phyloP scores from a whole-genome alignment of 1,284 basidiomycete genomes.

The Naganishia sp. region DNA sequence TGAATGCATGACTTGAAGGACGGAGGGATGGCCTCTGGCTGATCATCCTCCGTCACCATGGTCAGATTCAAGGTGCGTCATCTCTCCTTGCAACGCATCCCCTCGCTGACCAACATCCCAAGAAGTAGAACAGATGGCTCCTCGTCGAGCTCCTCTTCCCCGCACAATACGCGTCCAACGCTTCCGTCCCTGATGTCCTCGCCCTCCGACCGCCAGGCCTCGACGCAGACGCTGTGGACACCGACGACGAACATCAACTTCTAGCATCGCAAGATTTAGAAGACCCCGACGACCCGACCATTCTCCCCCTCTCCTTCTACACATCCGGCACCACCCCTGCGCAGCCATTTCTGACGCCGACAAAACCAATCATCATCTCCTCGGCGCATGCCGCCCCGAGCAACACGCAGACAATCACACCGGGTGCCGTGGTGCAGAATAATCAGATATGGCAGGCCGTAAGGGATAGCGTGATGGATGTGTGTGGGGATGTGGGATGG shows the following conservation, averaged over 20 bases:
- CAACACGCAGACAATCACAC: slow-evolving; percentile 26
- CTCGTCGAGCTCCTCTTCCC: slow-evolving; percentile 67
- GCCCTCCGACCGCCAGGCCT: background rate
- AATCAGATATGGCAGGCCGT: slow-evolving; percentile 66
- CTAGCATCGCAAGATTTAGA: slow-evolving; percentile 9
- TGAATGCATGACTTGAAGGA: background rate
- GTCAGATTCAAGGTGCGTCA: slow-evolving; percentile 63
- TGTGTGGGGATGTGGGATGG: slow-evolving; percentile 79
- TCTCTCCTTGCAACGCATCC: background rate
- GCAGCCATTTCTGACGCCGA: slow-evolving; percentile 19
- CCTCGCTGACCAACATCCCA: slow-evolving; percentile 17
- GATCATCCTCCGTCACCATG: slow-evolving; percentile 56
- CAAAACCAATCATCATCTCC: slow-evolving; percentile 28
- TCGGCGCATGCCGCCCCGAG: background rate
- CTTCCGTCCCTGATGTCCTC: background rate
- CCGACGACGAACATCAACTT: background rate
- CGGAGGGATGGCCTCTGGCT: too few relatives aligned
- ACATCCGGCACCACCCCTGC: slow-evolving; percentile 3
- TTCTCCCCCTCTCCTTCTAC: slow-evolving; percentile 28
- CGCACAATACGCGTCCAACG: slow-evolving; percentile 32
- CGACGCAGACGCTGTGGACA: slow-evolving; percentile 7
- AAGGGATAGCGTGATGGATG: slow-evolving; percentile 66
- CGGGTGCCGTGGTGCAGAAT: slow-evolving; percentile 31
- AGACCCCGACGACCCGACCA: slow-evolving; percentile 20
- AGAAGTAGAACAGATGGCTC: slow-evolving; percentile 69